phyloP scores from a whole-genome alignment of 495 filamentous ascomycete genomes.

The Neurospora discreta region DNA sequence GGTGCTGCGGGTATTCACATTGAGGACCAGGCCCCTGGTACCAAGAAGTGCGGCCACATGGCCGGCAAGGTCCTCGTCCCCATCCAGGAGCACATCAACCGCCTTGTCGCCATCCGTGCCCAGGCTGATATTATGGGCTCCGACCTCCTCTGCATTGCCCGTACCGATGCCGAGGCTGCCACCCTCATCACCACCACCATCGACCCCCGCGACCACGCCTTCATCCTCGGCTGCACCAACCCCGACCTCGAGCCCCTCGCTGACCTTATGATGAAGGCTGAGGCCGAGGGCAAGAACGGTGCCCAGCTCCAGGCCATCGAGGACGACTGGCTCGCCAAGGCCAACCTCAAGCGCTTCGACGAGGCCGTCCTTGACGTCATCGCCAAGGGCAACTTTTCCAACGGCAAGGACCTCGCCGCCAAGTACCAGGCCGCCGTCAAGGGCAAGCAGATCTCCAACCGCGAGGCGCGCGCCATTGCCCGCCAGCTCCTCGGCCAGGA shows the following conservation, averaged over 20 bases:
- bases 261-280: constrained; percentile 83
- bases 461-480: constrained; percentile 73
- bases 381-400: constrained; percentile 40
- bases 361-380: constrained; percentile 82
- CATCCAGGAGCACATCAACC: constrained; percentile 97
- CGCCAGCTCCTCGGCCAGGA: constrained; percentile 71
- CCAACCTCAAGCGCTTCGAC: constrained; percentile 82
- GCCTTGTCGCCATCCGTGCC: constrained; percentile 88
- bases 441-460: constrained; percentile 65
- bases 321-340: constrained; percentile 72
- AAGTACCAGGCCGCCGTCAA: constrained; percentile 55
- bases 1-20: constrained; percentile 97
- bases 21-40: constrained; percentile 95
- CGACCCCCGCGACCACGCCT: constrained; percentile 85
- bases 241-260: constrained; percentile 70
- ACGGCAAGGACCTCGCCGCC: constrained; percentile 55
- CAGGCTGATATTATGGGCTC: constrained; percentile 97
- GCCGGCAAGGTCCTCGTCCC: constrained; percentile 97
- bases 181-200: constrained; percentile 96
- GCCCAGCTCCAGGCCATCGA: constrained; percentile 82
- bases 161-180: constrained; percentile 94
- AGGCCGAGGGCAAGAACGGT: constrained; percentile 71
- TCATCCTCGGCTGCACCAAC: constrained; percentile 87
- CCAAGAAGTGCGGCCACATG: constrained; percentile 99
- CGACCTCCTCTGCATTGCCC: constrained; percentile 81